phyloP scores from a whole-genome alignment of 768 basidiomycete genomes.

The Pleurotus pulmonarius region DNA sequence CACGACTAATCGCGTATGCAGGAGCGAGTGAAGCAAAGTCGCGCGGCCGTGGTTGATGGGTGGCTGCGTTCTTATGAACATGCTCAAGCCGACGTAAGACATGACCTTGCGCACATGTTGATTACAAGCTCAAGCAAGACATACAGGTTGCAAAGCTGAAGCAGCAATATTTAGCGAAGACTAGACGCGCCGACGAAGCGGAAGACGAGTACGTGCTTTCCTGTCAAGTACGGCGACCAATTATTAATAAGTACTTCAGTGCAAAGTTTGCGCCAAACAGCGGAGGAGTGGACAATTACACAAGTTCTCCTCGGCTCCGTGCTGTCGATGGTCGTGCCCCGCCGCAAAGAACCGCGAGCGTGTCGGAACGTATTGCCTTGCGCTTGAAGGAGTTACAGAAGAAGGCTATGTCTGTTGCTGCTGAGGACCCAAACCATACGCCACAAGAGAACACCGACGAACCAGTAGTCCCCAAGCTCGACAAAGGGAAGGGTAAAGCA shows the following conservation, averaged over 20 bases:
- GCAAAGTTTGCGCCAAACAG: constrained; percentile 82
- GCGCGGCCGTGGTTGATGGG: constrained; percentile 54
- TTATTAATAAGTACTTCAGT: constrained; percentile 34
- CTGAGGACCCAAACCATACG: constrained; percentile 17
- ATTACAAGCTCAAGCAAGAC: no score
- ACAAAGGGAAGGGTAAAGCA: constrained; percentile 81
- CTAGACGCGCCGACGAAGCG: constrained; percentile 82
- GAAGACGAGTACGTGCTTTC: constrained; percentile 80
- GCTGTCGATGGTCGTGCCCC: constrained; percentile 52
- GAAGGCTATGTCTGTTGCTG: constrained; percentile 34
- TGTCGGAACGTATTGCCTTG: constrained; percentile 83
- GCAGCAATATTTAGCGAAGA: constrained; percentile 73
- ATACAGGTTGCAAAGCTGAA: constrained; percentile 61
- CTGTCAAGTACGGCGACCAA: constrained; percentile 12
- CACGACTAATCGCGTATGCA: constrained; percentile 21
- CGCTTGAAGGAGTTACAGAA: constrained; percentile 80
- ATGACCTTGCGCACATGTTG: neutral
- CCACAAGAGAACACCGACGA: constrained; percentile 30
- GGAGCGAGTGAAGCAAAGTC: constrained; percentile 62
- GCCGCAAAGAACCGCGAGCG: constrained; percentile 67
- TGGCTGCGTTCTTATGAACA: constrained; percentile 73
- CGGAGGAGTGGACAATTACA: constrained; percentile 67
- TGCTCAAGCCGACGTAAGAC: constrained; percentile 44
- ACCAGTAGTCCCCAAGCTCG: constrained; percentile 47
- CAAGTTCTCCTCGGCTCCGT: constrained; percentile 67